Conservation (phyloP, 2,329 filamentous ascomycete genomes). For the Hypoxylon sp. region DNA sequence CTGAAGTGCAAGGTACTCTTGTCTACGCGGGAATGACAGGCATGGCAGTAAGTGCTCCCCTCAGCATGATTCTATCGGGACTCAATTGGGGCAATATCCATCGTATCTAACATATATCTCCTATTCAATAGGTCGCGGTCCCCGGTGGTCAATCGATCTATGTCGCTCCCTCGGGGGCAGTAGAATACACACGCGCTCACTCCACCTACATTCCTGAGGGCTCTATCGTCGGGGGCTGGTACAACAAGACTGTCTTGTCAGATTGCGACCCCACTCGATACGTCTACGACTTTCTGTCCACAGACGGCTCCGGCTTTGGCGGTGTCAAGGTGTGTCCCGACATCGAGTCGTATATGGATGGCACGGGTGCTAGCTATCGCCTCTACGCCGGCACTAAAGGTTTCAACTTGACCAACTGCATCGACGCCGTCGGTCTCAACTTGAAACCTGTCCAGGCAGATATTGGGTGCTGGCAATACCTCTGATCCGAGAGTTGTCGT, state of each 20-base stretch:
- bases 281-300: conserved; percentile 49
- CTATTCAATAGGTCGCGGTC: conserved; percentile 60
- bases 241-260: conserved; percentile 47
- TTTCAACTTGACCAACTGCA: conserved; percentile 52
- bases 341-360: conserved; percentile 38
- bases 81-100: background rate
- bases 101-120: conserved; percentile 1
- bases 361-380: conserved; percentile 45
- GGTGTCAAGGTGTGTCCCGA: conserved; percentile 51
- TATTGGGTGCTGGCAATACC: conserved; percentile 58
- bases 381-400: conserved; percentile 48
- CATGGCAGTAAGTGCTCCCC: conserved; percentile 46
- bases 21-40: conserved; percentile 44
- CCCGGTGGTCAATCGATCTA: conserved; percentile 75
- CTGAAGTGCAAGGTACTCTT: conserved; percentile 45
- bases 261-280: conserved; percentile 45
- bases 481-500: conserved; percentile 37
- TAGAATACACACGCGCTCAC: conserved; percentile 70
- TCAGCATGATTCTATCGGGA: background rate
- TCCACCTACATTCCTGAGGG: conserved; percentile 65
- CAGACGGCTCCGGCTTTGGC: conserved; percentile 47
- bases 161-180: conserved; percentile 64
- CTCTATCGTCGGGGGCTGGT: conserved; percentile 65
- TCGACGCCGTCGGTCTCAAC: conserved; percentile 52
- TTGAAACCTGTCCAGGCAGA: conserved; percentile 47